These are phyloP conservation scores for Zoysia pacifica DNA, from an alignment of 176 grass and related monocot genomes.

Conservation along the genomic window DNA sequence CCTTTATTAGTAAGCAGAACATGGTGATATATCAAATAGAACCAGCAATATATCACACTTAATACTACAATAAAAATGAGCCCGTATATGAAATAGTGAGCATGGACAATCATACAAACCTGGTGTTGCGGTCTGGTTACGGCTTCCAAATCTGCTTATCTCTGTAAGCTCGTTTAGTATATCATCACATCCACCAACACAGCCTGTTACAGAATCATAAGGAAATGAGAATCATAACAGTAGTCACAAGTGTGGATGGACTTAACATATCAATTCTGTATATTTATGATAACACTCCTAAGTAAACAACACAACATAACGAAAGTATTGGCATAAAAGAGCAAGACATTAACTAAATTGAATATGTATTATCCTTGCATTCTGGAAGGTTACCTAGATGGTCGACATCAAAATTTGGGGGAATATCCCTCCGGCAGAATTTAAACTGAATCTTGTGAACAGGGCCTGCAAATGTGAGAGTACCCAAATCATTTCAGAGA, in stretches of 20 bases:
- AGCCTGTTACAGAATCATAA: constrained; percentile 55
- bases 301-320: not conserved
- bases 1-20: not conserved
- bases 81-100: constrained; percentile 7
- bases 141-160: constrained; percentile 70
- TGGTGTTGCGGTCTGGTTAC: constrained; percentile 53
- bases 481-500: constrained; percentile 20
- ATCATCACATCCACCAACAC: constrained; percentile 88
- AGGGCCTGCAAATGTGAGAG: constrained; percentile 51
- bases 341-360: constrained; percentile 2
- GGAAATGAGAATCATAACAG: constrained; percentile 14
- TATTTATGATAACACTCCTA: not conserved
- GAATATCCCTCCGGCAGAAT: constrained; percentile 83
- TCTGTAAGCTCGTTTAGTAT: constrained; percentile 81
- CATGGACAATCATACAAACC: constrained; percentile 44
- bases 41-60: not conserved
- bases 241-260: not conserved
- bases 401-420: constrained; percentile 84
- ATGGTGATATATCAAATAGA: constrained; percentile 8
- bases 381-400: constrained; percentile 70
- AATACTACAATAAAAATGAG: constrained; percentile 16
- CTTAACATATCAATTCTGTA: not conserved
- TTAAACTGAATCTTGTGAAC: constrained; percentile 87
- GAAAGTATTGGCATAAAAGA: not conserved
- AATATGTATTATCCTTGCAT: not conserved